Percentiles rank a stretch among this genome's conserved stretches.
Evolutionary conservation across 2,329 filamentous ascomycete genomes (phyloP).

Genomic region (Beauveria sp.): DNA sequence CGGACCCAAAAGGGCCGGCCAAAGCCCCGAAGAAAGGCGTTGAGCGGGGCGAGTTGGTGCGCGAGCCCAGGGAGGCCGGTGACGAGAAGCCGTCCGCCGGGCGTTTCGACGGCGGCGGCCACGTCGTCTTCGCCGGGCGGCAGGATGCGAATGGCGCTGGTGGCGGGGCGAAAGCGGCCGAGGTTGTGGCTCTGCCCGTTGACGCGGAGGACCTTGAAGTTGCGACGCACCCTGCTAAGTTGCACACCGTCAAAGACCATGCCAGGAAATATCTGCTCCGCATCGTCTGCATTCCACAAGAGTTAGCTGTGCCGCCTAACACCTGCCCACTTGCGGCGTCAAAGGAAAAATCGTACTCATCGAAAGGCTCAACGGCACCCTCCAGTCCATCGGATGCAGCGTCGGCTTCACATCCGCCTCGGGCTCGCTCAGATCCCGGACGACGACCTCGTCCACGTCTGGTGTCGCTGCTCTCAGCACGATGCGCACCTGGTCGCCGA

Average conservation of each 20-base stretch:
- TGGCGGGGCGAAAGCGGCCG: conserved; percentile 34
- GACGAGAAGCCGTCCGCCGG: conserved; percentile 33
- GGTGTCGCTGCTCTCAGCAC: conserved; percentile 48
- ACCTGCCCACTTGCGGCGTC: too few relatives aligned
- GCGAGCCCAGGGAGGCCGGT: conserved; percentile 61
- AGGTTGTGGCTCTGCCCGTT: conserved; percentile 38
- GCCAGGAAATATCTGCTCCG: conserved; percentile 63
- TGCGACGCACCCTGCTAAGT: conserved; percentile 23
- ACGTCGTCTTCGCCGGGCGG: conserved; percentile 20
- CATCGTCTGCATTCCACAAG: conserved; percentile 35
- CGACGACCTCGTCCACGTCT: conserved; percentile 48
- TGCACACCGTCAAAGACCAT: conserved; percentile 59
- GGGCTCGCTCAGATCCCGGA: conserved; percentile 49
- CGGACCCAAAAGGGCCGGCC: conserved; percentile 27
- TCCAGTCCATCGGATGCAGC: conserved; percentile 29
- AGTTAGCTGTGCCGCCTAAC: not conserved
- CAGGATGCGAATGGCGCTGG: conserved; percentile 32
- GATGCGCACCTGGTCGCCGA: conserved; percentile 58
- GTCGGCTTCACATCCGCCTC: conserved; percentile 19
- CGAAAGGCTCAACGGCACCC: conserved; percentile 24
- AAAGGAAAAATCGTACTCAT: conserved; percentile 22
- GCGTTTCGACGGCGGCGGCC: conserved; percentile 10
- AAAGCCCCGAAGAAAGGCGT: conserved; percentile 55
- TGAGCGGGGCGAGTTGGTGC: conserved; percentile 56
- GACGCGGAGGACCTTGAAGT: conserved; percentile 52